These are phyloP conservation scores for Ogataea wickerhamii DNA, from an alignment of 805 yeast genomes.

Conservation along the genomic window DNA sequence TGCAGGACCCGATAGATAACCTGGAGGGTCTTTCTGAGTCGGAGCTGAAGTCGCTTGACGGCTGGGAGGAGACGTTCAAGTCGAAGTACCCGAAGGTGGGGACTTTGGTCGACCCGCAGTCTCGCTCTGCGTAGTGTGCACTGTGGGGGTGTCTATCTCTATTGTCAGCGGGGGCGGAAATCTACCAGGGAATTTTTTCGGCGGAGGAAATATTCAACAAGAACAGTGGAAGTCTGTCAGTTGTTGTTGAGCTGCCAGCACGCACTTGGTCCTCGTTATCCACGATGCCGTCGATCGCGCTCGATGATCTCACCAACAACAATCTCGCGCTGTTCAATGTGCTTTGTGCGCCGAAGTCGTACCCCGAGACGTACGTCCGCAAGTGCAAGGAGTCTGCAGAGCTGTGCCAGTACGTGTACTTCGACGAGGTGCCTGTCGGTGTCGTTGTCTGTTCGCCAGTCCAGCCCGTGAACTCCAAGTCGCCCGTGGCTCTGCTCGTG, in stretches of 20 bases:
- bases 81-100: constrained; percentile 84
- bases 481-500: constrained; percentile 28
- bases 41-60: constrained; percentile 66
- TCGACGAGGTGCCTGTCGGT: constrained; percentile 79
- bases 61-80: constrained; percentile 82
- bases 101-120: constrained; percentile 45
- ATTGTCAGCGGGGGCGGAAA: too few relatives aligned
- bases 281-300: too few relatives aligned
- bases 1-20: constrained; percentile 76
- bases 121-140: neutral
- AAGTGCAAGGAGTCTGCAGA: constrained; percentile 46
- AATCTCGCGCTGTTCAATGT: constrained; percentile 57
- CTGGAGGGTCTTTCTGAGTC: constrained; percentile 55
- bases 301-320: constrained; percentile 58
- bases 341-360: constrained; percentile 56
- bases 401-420: constrained; percentile 53
- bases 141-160: neutral
- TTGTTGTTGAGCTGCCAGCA: too few relatives aligned
- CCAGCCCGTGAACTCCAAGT: constrained; percentile 39
- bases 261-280: too few relatives aligned
- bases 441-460: constrained; percentile 57
- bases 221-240: too few relatives aligned
- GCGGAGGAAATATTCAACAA: too few relatives aligned
- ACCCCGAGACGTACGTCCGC: constrained; percentile 50
- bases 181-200: too few relatives aligned